Conservation (phyloP, 2,329 filamentous ascomycete genomes). For the Myriosclerotinia scirpicola region DNA sequence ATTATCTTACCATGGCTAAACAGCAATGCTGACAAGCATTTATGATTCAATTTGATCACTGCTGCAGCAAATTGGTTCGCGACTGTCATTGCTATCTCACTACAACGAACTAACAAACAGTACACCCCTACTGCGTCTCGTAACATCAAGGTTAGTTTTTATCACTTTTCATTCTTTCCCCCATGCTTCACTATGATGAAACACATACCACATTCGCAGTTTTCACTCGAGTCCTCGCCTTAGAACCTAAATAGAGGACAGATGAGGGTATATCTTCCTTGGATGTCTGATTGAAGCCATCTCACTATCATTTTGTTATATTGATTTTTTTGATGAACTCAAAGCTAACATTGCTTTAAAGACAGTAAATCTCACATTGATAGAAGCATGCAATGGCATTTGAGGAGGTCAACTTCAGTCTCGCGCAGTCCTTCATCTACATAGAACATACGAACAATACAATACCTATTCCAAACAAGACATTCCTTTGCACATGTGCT, state of each 20-base stretch:
- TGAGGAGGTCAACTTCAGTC: too few species aligned
- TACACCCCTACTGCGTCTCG: not conserved
- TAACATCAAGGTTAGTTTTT: conserved; percentile 23
- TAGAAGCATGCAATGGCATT: not conserved
- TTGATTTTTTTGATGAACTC: not conserved
- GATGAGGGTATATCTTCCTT: conserved; percentile 72
- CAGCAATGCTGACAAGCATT: conserved; percentile 7
- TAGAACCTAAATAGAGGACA: conserved; percentile 65
- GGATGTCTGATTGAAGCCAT: conserved; percentile 64
- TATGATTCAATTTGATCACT: conserved; percentile 1
- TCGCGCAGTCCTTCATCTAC: not conserved
- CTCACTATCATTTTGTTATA: conserved; percentile 2
- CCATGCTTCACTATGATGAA: conserved; percentile 61
- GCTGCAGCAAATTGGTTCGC: not conserved
- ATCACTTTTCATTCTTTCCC: conserved; percentile 21
- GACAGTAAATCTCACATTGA: not conserved
- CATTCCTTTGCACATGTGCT: not conserved
- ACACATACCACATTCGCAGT: conserved; percentile 80
- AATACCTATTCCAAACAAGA: not conserved
- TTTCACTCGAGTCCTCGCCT: conserved; percentile 71
- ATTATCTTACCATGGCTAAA: conserved; percentile 13
- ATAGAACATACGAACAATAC: conserved; percentile 15
- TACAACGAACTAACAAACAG: conserved; percentile 5
- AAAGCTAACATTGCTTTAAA: conserved; percentile 18
- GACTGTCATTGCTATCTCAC: not conserved